A percentile compares a stretch with the other conserved stretches of the same genome.
Evolutionary conservation across 192 early-diverging fungal genomes (phyloP).

Genomic region (Backusella luteola): DNA sequence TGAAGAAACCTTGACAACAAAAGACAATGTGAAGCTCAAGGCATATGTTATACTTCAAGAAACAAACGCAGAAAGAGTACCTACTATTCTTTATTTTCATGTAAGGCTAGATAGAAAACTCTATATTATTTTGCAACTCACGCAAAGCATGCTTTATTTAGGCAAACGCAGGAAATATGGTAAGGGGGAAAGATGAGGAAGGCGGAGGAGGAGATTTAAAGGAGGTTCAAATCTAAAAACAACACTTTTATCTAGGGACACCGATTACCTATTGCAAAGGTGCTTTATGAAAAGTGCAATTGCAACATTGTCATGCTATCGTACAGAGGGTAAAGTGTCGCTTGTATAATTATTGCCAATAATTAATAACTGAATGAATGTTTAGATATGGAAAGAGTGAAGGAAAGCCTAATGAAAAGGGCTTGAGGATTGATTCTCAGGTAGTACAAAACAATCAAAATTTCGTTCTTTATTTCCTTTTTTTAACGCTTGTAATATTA

Average conservation of each 20-base stretch:
- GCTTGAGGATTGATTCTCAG: slow-evolving; percentile 86
- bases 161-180: slow-evolving; percentile 98
- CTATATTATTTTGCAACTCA: neutral
- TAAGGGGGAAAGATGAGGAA: slow-evolving; percentile 15
- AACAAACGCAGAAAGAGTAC: slow-evolving; percentile 49
- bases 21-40: slow-evolving; percentile 76
- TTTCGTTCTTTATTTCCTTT: neutral
- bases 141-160: slow-evolving; percentile 29
- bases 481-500: slow-evolving; percentile 22
- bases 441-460: slow-evolving; percentile 28
- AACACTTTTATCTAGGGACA: slow-evolving; percentile 66
- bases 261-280: slow-evolving; percentile 87
- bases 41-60: slow-evolving; percentile 74
- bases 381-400: slow-evolving; percentile 83
- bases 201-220: neutral
- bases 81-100: slow-evolving; percentile 90
- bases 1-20: slow-evolving; percentile 72
- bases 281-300: slow-evolving; percentile 61
- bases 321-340: slow-evolving; percentile 77
- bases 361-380: neutral
- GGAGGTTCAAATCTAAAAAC: slow-evolving; percentile 2
- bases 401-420: slow-evolving; percentile 83
- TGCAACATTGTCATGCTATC: slow-evolving; percentile 96
- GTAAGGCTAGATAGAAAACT: slow-evolving; percentile 27
- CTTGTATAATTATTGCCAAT: no score